Evolutionary conservation across 169 alveolate species (phyloP).

Genomic region (Theileria orientalis): DNA sequence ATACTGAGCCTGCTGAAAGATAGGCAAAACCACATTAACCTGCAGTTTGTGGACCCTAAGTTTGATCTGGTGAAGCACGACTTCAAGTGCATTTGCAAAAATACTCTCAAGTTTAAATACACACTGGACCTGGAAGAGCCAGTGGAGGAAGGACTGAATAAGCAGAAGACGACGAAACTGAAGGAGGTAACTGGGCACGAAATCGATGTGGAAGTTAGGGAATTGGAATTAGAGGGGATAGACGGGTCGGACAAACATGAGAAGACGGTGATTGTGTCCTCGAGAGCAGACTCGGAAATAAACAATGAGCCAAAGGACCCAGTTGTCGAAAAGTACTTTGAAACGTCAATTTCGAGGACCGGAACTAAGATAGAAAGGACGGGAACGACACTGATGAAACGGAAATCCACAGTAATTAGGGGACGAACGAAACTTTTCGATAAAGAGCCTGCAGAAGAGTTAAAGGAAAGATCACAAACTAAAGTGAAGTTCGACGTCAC

Average conservation of each 20-base stretch:
- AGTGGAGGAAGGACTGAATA: too few species aligned
- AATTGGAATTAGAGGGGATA: background rate
- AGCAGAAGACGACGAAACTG: background rate
- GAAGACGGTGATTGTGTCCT: background rate
- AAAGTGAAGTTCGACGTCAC: too few species aligned
- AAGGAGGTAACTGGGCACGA: background rate
- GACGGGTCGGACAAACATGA: background rate
- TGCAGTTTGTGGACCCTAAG: slow-evolving; percentile 11
- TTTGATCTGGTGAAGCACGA: slow-evolving; percentile 14
- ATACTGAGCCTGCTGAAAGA: slow-evolving; percentile 3
- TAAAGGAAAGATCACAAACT: too few species aligned
- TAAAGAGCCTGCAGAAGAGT: too few species aligned
- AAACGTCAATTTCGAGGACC: background rate
- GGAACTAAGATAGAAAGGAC: background rate
- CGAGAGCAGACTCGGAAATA: background rate
- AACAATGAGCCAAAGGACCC: background rate
- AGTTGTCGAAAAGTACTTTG: background rate
- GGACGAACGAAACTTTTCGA: too few species aligned
- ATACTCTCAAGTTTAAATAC: background rate
- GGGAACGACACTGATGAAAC: background rate
- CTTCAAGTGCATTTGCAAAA: slow-evolving; percentile 15
- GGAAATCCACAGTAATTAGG: too few species aligned
- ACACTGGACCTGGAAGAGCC: background rate
- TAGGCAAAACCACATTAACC: slow-evolving; percentile 12
- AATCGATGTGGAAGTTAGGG: background rate